A percentile compares a stretch with the other conserved stretches of the same genome.
These are phyloP conservation scores for Leishmania major DNA, from an alignment of 208 protist species.

Conservation along the genomic window DNA sequence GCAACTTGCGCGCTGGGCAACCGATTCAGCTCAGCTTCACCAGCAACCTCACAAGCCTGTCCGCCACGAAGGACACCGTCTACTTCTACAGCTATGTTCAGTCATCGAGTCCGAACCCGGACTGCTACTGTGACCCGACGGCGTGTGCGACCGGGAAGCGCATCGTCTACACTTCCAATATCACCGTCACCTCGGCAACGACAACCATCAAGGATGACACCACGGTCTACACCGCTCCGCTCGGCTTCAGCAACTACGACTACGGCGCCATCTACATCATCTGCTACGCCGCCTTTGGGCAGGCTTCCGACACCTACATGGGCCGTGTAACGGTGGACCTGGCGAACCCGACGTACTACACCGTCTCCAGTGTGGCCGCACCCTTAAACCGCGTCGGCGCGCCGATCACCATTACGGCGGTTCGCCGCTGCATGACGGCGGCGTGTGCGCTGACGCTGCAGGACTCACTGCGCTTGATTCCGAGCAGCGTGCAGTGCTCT, in stretches of 20 bases:
- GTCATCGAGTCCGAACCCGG: conserved; percentile 39
- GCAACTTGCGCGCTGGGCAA: conserved; percentile 49
- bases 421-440: conserved; percentile 47
- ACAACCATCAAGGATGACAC: conserved; percentile 26
- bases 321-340: conserved; percentile 61
- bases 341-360: conserved; percentile 90
- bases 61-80: conserved; percentile 47
- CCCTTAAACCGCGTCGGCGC: conserved; percentile 53
- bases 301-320: conserved; percentile 63
- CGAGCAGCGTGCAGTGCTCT: conserved; percentile 38
- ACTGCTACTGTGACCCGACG: conserved; percentile 81
- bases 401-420: conserved; percentile 60
- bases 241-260: conserved; percentile 83
- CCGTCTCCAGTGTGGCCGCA: conserved; percentile 43
- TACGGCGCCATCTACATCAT: conserved; percentile 71
- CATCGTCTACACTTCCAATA: conserved; percentile 38
- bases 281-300: conserved; percentile 63
- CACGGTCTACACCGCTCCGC: conserved; percentile 41
- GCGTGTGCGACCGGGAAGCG: conserved; percentile 45
- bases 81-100: conserved; percentile 80
- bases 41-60: conserved; percentile 42
- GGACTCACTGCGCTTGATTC: conserved; percentile 64
- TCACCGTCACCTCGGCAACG: conserved; percentile 22
- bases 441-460: conserved; percentile 43
- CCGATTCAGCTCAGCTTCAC: conserved; percentile 52